Conservation (phyloP, 345 rosid species). For the Murraya koenigii region DNA sequence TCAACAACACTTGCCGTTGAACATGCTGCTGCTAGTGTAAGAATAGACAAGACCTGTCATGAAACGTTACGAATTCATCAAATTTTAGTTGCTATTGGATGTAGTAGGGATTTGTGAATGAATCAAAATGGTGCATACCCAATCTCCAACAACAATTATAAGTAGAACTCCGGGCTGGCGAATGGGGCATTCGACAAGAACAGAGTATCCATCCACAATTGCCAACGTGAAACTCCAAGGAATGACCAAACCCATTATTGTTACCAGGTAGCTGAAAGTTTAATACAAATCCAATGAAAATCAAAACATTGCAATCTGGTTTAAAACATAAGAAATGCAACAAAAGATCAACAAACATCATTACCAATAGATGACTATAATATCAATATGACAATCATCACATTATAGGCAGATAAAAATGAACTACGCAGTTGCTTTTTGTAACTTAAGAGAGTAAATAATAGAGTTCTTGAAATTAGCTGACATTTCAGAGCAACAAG, state of each 20-base stretch:
- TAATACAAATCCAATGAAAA: background rate
- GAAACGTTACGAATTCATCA: background rate
- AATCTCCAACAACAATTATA: slow-evolving; percentile 71
- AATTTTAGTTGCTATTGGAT: background rate
- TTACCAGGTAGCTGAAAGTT: slow-evolving; percentile 71
- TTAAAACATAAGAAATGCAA: background rate
- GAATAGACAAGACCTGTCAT: slow-evolving; percentile 64
- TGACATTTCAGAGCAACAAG: background rate
- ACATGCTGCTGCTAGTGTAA: slow-evolving; percentile 75
- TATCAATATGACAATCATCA: background rate
- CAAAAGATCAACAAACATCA: background rate
- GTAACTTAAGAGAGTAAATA: background rate
- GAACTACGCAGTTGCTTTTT: background rate
- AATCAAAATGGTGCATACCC: slow-evolving; percentile 41
- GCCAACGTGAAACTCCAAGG: slow-evolving; percentile 89
- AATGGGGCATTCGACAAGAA: slow-evolving; percentile 58
- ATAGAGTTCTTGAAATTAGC: background rate
- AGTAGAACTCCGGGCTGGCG: slow-evolving; percentile 57
- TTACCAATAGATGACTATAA: background rate
- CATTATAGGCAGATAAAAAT: background rate
- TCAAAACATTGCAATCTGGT: background rate
- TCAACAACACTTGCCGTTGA: slow-evolving; percentile 80
- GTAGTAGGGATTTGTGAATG: background rate
- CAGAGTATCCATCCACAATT: slow-evolving; percentile 74
- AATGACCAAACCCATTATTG: slow-evolving; percentile 79